These are phyloP conservation scores for Phytophthora pini DNA, from an alignment of 352 stramenopile genomes.

Conservation along the genomic window DNA sequence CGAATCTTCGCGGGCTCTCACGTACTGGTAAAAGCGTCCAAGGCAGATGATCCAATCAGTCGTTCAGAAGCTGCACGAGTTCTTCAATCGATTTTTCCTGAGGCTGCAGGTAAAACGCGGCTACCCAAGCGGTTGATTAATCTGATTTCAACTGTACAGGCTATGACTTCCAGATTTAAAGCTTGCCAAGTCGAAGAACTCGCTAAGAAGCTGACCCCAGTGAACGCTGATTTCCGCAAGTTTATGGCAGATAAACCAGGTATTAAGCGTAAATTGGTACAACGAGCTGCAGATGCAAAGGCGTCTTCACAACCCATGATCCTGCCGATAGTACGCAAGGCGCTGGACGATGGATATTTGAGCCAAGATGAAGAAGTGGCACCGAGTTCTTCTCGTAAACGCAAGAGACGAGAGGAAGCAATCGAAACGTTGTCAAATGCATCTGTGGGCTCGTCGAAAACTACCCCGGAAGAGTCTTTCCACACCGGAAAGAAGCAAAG, in stretches of 20 bases:
- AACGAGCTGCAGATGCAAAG: conserved; percentile 9
- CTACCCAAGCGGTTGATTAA: conserved; percentile 66
- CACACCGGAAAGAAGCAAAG: conserved; percentile 22
- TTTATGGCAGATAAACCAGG: conserved; percentile 49
- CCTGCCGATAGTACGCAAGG: conserved; percentile 32
- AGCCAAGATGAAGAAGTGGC: conserved; percentile 52
- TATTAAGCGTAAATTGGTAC: conserved; percentile 37
- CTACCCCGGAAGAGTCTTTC: neutral
- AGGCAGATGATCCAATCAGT: conserved; percentile 37
- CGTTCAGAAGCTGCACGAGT: conserved; percentile 50
- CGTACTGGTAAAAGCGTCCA: conserved; percentile 39
- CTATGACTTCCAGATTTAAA: conserved; percentile 51
- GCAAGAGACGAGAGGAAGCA: conserved; percentile 56
- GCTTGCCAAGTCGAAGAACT: conserved; percentile 43
- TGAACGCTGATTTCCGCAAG: conserved; percentile 45
- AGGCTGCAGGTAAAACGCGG: conserved; percentile 37
- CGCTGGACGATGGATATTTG: conserved; percentile 61
- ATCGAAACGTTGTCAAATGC: conserved; percentile 53
- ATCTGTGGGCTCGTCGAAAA: conserved; percentile 18
- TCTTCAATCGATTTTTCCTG: conserved; percentile 54
- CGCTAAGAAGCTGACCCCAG: conserved; percentile 36
- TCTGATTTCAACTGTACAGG: conserved; percentile 64
- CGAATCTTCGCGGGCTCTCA: conserved; percentile 46
- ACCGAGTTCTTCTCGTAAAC: conserved; percentile 38
- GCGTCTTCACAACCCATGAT: conserved; percentile 22